Conservation (phyloP, 768 basidiomycete genomes). For the Termitomyces sp. region DNA sequence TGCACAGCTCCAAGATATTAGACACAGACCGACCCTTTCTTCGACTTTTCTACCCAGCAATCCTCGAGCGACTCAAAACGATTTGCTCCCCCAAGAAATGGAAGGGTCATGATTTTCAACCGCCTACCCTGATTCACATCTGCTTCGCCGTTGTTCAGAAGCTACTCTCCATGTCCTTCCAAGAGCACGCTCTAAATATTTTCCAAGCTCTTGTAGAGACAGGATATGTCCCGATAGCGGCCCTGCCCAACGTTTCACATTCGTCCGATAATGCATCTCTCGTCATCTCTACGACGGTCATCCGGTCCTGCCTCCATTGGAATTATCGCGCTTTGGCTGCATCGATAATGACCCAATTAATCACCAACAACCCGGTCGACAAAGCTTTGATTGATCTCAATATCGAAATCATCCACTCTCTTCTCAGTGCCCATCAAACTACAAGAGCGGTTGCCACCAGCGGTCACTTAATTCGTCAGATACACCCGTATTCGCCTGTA, state of each 20-base stretch:
- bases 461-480: conserved; percentile 32
- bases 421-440: conserved; percentile 29
- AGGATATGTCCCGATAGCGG: conserved; percentile 40
- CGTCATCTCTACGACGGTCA: conserved; percentile 43
- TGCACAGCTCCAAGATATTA: conserved; percentile 7
- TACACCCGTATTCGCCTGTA: conserved; percentile 31
- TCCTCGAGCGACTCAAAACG: conserved; percentile 19
- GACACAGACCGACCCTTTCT: conserved; percentile 17
- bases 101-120: conserved; percentile 27
- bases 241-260: conserved; percentile 32
- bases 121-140: conserved; percentile 29
- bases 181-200: conserved; percentile 35
- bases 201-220: conserved; percentile 43
- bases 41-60: conserved; percentile 22
- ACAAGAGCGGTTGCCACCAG: conserved; percentile 31
- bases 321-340: conserved; percentile 41
- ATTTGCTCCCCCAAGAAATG: conserved; percentile 19
- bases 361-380: conserved; percentile 15
- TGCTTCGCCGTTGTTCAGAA: conserved; percentile 39
- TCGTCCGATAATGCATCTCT: conserved; percentile 34
- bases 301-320: conserved; percentile 50
- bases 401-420: conserved; percentile 37
- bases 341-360: conserved; percentile 26
- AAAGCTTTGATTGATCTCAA: conserved; percentile 26
- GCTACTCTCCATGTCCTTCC: conserved; percentile 28